Conservation (phyloP, 495 filamentous ascomycete genomes). For the Lophiostoma macrostomum region DNA sequence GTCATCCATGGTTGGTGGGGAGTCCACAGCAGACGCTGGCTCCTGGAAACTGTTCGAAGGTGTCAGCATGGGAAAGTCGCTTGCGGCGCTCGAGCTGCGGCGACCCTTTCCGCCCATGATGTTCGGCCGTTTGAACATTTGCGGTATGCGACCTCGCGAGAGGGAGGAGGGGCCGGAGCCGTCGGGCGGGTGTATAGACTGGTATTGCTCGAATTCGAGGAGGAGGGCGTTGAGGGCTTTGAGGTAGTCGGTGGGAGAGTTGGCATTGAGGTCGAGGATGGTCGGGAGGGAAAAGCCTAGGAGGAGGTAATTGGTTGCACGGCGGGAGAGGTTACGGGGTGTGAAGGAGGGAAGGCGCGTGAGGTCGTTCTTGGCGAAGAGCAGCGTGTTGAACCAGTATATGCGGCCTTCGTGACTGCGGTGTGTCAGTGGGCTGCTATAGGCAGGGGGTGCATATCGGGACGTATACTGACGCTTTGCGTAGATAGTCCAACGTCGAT, state of each 20-base stretch:
- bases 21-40: conserved; percentile 42
- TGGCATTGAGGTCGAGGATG: conserved; percentile 79
- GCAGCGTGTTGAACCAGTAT: conserved; percentile 96
- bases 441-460: background rate
- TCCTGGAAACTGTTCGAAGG: conserved; percentile 47
- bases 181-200: conserved; percentile 75
- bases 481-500: conserved; percentile 90
- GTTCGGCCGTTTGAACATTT: conserved; percentile 80
- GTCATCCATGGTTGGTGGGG: conserved; percentile 20
- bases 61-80: conserved; percentile 31
- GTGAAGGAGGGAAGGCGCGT: conserved; percentile 81
- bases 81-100: conserved; percentile 68
- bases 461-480: conserved; percentile 80
- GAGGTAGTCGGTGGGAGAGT: conserved; percentile 77
- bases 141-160: conserved; percentile 71
- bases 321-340: conserved; percentile 72
- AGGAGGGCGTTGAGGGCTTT: conserved; percentile 82
- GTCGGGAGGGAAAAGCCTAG: conserved; percentile 87
- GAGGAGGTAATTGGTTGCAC: conserved; percentile 87
- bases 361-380: conserved; percentile 82
- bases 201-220: conserved; percentile 87
- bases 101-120: conserved; percentile 61
- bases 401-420: conserved; percentile 83
- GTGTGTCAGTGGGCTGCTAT: background rate
- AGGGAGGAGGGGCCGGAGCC: conserved; percentile 68